Evolutionary conservation across 2,329 filamentous ascomycete genomes (phyloP), one percentile per base, ranked within the genome.

Genomic region (Lecanosticta acicola): DNA sequence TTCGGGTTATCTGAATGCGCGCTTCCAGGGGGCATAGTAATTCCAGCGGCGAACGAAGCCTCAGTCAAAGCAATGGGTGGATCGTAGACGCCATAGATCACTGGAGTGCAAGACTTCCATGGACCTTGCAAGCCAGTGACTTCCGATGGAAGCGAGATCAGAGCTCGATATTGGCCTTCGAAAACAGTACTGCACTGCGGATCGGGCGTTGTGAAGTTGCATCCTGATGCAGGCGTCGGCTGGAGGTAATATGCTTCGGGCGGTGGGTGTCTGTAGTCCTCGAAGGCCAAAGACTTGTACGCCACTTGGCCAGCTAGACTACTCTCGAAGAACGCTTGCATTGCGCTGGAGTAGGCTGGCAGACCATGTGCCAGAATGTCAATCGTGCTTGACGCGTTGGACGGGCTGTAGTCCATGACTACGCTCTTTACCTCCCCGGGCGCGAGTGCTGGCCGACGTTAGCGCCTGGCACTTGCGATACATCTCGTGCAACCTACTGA

Each of bases 161-260:
- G 39, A 10, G 53, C 41, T 4, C 43, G 45, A 38, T 53, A 55
- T 13, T 36, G 39, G n/a, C 45, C 53, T 32, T 55, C 50, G 20
- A 51, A 51, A 17, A 55, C 49, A 1, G 53, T 55, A 11, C 39
- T 42, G 41, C 53, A 55, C 26, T 51, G 20, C n/a, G 50, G 50
- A 11, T 50, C 41, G 9, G 41, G 42, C 1, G 21, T 44, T 4
- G 34, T 29, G 3, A 41, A 17, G 9, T 32, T 36, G 18, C 48
- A 51, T 2, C 44, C 49, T 20, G 45, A 40, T 26, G 43, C 49
- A 34, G 40, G 40, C 7, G 44, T 44, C 19, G 48, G 39, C 18
- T 46, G 42, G 16, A 52, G 21, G 21, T 53, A 55, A 40, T 53
- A 53, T 3, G 47, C 52, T 26, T 35, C 41, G 13, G 46, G 45